phyloP scores from a whole-genome alignment of 192 early-diverging fungal genomes.

The Haplosporangium gracile region DNA sequence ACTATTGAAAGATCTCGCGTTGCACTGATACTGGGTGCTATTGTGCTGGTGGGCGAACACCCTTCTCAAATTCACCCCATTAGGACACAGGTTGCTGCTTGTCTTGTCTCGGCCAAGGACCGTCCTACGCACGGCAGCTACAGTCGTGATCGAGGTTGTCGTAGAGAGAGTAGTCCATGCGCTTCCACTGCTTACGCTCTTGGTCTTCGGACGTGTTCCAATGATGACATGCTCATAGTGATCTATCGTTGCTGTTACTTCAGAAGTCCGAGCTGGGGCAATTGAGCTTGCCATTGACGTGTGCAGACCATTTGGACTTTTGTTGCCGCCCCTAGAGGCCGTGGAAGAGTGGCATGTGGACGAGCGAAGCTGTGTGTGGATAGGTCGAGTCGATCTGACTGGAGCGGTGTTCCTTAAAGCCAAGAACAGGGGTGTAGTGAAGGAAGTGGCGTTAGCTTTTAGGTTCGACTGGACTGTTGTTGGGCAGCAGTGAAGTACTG shows the following conservation, averaged over 20 bases:
- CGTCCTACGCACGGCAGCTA: background rate
- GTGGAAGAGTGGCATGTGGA: background rate
- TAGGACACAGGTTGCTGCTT: background rate
- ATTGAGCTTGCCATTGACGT: background rate
- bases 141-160: background rate
- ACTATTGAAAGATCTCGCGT: background rate
- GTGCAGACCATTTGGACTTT: background rate
- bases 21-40: background rate
- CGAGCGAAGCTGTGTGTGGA: background rate
- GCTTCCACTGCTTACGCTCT: background rate
- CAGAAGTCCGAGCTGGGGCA: background rate
- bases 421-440: background rate
- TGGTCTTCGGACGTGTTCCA: background rate
- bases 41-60: background rate
- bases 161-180: background rate
- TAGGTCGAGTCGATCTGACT: background rate
- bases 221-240: background rate
- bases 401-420: background rate
- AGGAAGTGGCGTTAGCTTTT: background rate
- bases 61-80: background rate
- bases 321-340: background rate
- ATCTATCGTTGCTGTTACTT: background rate
- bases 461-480: background rate
- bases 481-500: background rate
- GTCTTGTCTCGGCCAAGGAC: background rate